Conservation (phyloP, 2,329 filamentous ascomycete genomes). For the Bipolaris oryzae region DNA sequence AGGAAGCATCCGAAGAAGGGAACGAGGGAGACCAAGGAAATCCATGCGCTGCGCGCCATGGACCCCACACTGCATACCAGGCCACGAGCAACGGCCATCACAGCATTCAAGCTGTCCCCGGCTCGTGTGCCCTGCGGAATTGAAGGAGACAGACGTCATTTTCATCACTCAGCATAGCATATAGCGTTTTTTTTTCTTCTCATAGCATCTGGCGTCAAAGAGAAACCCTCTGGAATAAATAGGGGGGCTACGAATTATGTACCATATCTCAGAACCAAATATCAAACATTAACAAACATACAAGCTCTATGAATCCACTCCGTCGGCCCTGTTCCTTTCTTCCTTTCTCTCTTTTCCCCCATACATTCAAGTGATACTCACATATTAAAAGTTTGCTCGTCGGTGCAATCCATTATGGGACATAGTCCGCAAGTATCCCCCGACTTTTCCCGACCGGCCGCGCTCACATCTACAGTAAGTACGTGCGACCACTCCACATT, state of each 20-base stretch:
- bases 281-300: not conserved
- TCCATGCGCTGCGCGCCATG: constrained; percentile 19
- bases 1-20: not conserved
- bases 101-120: constrained; percentile 1
- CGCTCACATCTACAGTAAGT: constrained; percentile 1
- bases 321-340: not conserved
- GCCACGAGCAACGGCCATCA: constrained; percentile 7
- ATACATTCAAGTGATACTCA: not conserved
- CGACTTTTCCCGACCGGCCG: constrained; percentile 11
- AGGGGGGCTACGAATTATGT: constrained; percentile 8
- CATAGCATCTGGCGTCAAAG: constrained; percentile 1
- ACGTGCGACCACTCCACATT: not conserved
- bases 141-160: constrained; percentile 3
- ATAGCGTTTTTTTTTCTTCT: constrained; percentile 1
- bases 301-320: not conserved
- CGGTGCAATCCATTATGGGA: too few relatives aligned
- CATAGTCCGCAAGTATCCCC: not conserved
- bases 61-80: constrained; percentile 17
- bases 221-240: not conserved
- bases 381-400: too few relatives aligned
- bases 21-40: constrained; percentile 1
- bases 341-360: not conserved
- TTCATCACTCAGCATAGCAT: constrained; percentile 3
- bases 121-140: constrained; percentile 19
- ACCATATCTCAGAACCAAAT: not conserved